These are phyloP conservation scores for Tuber microsphaerosporum DNA, from an alignment of 495 filamentous ascomycete species.

Conservation along the genomic window DNA sequence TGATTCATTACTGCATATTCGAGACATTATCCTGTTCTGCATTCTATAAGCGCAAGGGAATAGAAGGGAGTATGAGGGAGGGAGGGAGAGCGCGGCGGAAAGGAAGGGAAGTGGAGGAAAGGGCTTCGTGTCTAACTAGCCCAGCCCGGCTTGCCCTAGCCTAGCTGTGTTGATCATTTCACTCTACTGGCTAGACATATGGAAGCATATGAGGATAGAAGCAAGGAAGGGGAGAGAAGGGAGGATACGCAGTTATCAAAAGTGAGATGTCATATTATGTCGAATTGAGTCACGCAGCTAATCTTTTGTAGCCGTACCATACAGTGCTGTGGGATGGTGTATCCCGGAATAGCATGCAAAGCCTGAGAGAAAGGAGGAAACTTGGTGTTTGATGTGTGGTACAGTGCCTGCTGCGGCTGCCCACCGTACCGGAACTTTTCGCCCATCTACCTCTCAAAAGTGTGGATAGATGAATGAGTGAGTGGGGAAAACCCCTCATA, in stretches of 20 bases:
- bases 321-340: not conserved
- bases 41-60: not conserved
- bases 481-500: not conserved
- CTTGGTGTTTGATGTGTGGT: not conserved
- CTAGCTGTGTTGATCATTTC: not conserved
- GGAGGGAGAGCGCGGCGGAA: not conserved
- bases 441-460: not conserved
- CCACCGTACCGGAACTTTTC: not conserved
- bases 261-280: not conserved
- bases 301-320: not conserved
- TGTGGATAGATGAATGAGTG: not conserved
- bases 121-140: not conserved
- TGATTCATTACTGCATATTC: not conserved
- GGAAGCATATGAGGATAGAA: not conserved
- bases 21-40: not conserved
- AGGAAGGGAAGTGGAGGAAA: not conserved
- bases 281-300: not conserved
- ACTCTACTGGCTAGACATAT: not conserved
- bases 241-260: not conserved
- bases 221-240: not conserved
- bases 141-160: not conserved
- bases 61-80: not conserved
- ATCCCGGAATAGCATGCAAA: not conserved
- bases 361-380: not conserved
- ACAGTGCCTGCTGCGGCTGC: no score